These are phyloP conservation scores for Beauveria sp. DNA, from an alignment of 2,329 filamentous ascomycete species.

Conservation along the genomic window DNA sequence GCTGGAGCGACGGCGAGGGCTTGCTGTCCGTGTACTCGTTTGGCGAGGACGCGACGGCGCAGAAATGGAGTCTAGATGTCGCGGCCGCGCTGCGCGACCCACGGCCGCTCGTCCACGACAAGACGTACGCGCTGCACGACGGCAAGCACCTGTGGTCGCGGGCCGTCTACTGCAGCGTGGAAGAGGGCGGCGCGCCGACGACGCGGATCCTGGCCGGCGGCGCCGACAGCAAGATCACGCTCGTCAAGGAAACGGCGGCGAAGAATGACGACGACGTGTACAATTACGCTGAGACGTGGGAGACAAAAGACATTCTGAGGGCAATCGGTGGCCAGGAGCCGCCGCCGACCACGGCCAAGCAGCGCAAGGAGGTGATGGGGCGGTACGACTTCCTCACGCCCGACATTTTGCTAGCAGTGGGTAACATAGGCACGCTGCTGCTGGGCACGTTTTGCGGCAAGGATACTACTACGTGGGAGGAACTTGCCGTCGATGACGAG, in stretches of 20 bases:
- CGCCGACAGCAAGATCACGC: constrained; percentile 65
- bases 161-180: constrained; percentile 30
- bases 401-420: constrained; percentile 46
- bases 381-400: constrained; percentile 56
- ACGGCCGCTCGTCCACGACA: constrained; percentile 39
- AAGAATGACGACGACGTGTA: neutral
- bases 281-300: constrained; percentile 18
- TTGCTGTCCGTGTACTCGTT: constrained; percentile 60
- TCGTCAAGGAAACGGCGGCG: constrained; percentile 29
- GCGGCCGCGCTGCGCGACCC: neutral
- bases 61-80: constrained; percentile 57
- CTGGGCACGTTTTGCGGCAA: constrained; percentile 30
- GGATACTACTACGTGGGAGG: constrained; percentile 33
- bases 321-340: constrained; percentile 6
- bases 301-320: constrained; percentile 26
- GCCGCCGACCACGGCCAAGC: constrained; percentile 1
- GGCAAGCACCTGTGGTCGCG: constrained; percentile 92
- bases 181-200: constrained; percentile 19
- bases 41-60: constrained; percentile 74
- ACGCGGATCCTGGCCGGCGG: constrained; percentile 64
- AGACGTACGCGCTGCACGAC: constrained; percentile 57
- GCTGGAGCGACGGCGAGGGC: constrained; percentile 2
- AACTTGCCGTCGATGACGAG: constrained; percentile 28
- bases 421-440: constrained; percentile 53
- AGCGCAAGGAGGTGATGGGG: constrained; percentile 40